Percentiles rank a stretch among this genome's conserved stretches.
These are phyloP conservation scores for Aspergillus cejpii DNA, from an alignment of 2,329 filamentous ascomycete genomes.

Conservation along the genomic window DNA sequence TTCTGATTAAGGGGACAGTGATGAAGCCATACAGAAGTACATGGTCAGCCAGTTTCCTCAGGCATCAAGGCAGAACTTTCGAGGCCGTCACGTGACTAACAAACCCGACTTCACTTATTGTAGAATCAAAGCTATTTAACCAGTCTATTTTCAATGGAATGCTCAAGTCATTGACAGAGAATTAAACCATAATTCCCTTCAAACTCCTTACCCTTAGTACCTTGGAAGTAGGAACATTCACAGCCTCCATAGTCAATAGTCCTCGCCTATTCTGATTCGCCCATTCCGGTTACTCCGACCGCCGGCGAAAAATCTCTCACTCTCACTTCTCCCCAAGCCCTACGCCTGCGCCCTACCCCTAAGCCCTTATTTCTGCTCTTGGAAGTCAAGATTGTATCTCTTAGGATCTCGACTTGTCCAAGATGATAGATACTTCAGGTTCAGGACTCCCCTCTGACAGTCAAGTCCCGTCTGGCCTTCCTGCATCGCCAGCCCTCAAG, in stretches of 20 bases:
- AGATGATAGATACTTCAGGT: slow-evolving; percentile 31
- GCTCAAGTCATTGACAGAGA: no score
- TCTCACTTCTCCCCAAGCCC: slow-evolving; percentile 30
- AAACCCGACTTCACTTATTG: no score
- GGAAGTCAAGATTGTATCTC: slow-evolving; percentile 31
- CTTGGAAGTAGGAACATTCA: background rate
- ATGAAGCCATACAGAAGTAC: no score
- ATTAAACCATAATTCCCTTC: no score
- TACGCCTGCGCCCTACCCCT: slow-evolving; percentile 44
- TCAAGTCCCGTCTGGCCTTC: slow-evolving; percentile 24
- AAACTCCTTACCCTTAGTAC: no score
- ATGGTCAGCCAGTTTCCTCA: no score
- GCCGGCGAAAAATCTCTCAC: slow-evolving; percentile 21
- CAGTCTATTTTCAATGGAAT: no score
- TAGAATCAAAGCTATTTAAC: no score
- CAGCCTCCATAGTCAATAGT: no score
- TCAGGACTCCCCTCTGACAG: slow-evolving; percentile 27
- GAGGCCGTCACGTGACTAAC: background rate
- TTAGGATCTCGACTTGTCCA: slow-evolving; percentile 19
- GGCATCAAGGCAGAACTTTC: slow-evolving; percentile 1
- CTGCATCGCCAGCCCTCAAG: slow-evolving; percentile 24
- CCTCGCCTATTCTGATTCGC: background rate
- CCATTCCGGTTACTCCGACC: background rate
- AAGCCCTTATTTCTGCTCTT: slow-evolving; percentile 46
- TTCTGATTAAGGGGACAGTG: no score